Evolutionary conservation across 441 rosid genomes (phyloP).

Genomic region (Corymbia calophylla): DNA sequence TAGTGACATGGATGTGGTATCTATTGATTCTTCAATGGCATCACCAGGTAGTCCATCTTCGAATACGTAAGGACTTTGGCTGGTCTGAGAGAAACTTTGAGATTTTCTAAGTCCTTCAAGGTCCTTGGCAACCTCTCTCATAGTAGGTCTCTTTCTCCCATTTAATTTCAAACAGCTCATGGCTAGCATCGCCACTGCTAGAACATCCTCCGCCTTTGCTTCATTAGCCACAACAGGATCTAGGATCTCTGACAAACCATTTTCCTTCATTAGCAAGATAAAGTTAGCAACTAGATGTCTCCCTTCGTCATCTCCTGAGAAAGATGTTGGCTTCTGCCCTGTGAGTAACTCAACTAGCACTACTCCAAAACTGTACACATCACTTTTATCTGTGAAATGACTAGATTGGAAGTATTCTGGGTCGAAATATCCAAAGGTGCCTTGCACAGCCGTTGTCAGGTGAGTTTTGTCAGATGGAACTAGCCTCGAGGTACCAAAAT

Average conservation of each 20-base stretch:
- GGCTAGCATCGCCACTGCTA: constrained; percentile 16
- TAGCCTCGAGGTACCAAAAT: constrained; percentile 45
- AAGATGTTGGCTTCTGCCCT: constrained; percentile 14
- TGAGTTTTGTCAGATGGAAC: constrained; percentile 35
- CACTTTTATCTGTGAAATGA: constrained; percentile 32
- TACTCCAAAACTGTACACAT: constrained; percentile 33
- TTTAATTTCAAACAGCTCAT: constrained; percentile 21
- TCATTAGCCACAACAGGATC: constrained; percentile 15
- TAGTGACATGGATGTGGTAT: neutral
- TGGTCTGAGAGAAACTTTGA: neutral
- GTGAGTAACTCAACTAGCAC: constrained; percentile 30
- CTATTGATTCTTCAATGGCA: neutral
- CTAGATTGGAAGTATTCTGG: constrained; percentile 43
- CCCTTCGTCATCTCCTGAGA: constrained; percentile 4
- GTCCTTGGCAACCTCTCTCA: constrained; percentile 24
- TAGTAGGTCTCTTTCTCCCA: constrained; percentile 26
- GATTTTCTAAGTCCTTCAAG: constrained; percentile 19
- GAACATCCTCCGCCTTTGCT: constrained; percentile 8
- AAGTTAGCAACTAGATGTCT: constrained; percentile 12
- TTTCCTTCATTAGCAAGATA: constrained; percentile 1
- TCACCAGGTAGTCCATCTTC: neutral
- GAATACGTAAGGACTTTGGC: neutral
- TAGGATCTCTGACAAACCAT: constrained; percentile 1
- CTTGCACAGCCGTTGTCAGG: constrained; percentile 34
- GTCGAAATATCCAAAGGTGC: constrained; percentile 49